These are phyloP conservation scores for Dentipellis sp. DNA, from an alignment of 768 basidiomycete species.

Conservation along the genomic window DNA sequence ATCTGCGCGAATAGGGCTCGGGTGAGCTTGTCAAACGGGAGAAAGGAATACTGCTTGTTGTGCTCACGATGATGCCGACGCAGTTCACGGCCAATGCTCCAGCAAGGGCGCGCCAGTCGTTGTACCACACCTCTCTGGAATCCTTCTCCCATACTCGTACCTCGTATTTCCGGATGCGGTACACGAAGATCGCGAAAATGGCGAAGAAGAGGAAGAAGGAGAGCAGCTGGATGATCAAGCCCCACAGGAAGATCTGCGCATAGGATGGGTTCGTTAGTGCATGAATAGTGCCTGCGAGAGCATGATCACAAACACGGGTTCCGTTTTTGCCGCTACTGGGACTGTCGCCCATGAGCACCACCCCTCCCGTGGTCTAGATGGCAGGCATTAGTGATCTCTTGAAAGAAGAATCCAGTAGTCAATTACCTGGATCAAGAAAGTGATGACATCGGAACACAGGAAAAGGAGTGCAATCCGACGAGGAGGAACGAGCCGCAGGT, in stretches of 20 bases:
- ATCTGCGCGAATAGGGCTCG: constrained; percentile 28
- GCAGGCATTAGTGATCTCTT: no score
- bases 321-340: constrained; percentile 19
- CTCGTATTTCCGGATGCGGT: constrained; percentile 32
- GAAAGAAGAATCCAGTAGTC: not conserved
- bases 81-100: constrained; percentile 44
- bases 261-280: not conserved
- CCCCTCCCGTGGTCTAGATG: no score
- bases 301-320: constrained; percentile 24
- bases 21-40: not conserved
- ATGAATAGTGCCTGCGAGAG: not conserved
- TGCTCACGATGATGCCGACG: constrained; percentile 50
- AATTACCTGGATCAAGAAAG: constrained; percentile 55
- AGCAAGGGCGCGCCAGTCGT: constrained; percentile 53
- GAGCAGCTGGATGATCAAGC: constrained; percentile 4
- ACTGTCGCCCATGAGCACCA: constrained; percentile 27
- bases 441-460: constrained; percentile 51
- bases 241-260: constrained; percentile 5
- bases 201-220: constrained; percentile 24
- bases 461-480: constrained; percentile 47
- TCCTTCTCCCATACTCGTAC: constrained; percentile 33
- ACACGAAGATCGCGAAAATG: constrained; percentile 26
- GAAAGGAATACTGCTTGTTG: not conserved
- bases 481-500: constrained; percentile 34
- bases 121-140: constrained; percentile 32